Conservation (phyloP, 805 yeast genomes). For the Wickerhamomyces bisporus region DNA sequence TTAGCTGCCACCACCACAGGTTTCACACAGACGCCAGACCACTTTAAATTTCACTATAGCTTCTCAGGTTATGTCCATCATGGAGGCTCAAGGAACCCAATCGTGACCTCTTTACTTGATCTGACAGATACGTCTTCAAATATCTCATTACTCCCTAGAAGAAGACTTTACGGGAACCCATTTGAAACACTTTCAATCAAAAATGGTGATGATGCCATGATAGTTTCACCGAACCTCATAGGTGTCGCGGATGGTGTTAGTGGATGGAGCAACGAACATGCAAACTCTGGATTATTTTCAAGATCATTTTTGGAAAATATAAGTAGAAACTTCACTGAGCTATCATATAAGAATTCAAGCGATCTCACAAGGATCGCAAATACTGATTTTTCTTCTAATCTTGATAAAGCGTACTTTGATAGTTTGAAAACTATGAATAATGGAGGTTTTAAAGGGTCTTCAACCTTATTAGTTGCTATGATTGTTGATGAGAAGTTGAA, state of each 20-base stretch:
- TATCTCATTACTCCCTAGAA: conserved; percentile 40
- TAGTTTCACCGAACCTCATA: conserved; percentile 44
- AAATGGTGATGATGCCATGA: conserved; percentile 56
- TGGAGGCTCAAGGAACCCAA: conserved; percentile 32
- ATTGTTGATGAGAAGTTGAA: conserved; percentile 41
- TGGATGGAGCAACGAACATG: conserved; percentile 46
- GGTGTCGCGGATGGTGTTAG: conserved; percentile 56
- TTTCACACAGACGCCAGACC: conserved; percentile 25
- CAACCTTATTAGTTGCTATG: conserved; percentile 44
- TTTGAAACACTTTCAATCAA: conserved; percentile 46
- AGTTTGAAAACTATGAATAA: conserved; percentile 47
- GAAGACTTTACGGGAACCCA: conserved; percentile 49
- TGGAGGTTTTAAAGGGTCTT: conserved; percentile 42
- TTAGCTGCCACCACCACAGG: not conserved
- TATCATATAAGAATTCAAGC: conserved; percentile 16
- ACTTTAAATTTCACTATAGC: conserved; percentile 38
- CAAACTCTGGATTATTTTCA: conserved; percentile 48
- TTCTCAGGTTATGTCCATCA: conserved; percentile 46
- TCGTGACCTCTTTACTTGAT: conserved; percentile 44
- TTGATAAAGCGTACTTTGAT: conserved; percentile 44
- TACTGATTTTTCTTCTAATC: conserved; percentile 35
- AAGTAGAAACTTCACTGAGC: conserved; percentile 30
- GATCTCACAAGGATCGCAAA: conserved; percentile 37
- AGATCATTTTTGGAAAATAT: conserved; percentile 47
- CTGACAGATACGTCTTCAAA: conserved; percentile 41